Conservation (phyloP, 129 eudicot genomes). For the Rutidosis leptorrhynchoides region DNA sequence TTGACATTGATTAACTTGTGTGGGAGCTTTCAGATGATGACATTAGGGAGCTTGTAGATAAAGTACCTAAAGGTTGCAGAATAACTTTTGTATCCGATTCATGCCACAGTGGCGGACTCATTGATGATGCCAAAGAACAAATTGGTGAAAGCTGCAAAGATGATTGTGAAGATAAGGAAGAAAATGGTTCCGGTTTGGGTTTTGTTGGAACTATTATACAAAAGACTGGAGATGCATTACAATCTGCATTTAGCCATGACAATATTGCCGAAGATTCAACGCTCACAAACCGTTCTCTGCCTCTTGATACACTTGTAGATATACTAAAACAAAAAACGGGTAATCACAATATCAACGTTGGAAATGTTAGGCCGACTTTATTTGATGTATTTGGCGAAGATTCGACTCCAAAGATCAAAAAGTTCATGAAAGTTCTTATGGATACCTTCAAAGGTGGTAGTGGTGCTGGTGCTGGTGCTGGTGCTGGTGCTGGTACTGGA, state of each 20-base stretch:
- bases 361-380: conserved; percentile 65
- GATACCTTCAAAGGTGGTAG: conserved; percentile 39
- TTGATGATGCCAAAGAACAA: conserved; percentile 77
- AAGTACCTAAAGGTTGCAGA: conserved; percentile 66
- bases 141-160: conserved; percentile 55
- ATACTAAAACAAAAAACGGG: conserved; percentile 80
- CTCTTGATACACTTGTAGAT: conserved; percentile 67
- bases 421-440: conserved; percentile 68
- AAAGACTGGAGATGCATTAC: conserved; percentile 49
- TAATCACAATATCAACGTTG: conserved; percentile 42
- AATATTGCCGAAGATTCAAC: conserved; percentile 3
- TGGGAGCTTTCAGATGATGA: conserved; percentile 59
- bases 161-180: conserved; percentile 13
- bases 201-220: conserved; percentile 52
- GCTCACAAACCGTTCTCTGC: conserved; percentile 53
- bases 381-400: conserved; percentile 58
- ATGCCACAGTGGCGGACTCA: conserved; percentile 95
- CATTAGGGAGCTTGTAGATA: conserved; percentile 74
- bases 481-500: conserved; percentile 27
- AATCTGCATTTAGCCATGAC: conserved; percentile 38
- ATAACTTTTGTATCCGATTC: conserved; percentile 87
- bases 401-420: conserved; percentile 50
- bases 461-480: conserved; percentile 25
- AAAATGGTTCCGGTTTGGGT: conserved; percentile 36
- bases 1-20: not conserved